These are phyloP conservation scores for Zasmidium cellare DNA, from an alignment of 2,329 filamentous ascomycete species.

Conservation along the genomic window DNA sequence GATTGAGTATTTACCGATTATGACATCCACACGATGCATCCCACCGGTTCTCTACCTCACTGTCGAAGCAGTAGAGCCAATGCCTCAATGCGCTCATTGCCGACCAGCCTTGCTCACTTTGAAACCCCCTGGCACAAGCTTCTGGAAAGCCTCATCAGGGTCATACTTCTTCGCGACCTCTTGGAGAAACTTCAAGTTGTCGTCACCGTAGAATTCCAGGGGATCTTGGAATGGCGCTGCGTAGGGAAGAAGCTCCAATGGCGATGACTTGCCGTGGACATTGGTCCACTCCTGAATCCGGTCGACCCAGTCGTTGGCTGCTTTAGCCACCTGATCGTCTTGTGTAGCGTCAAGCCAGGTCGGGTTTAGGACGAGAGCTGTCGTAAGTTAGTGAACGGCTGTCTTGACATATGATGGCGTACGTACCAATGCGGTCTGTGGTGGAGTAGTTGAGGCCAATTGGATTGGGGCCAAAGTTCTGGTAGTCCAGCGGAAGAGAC, in stretches of 20 bases:
- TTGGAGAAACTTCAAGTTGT: slow-evolving; percentile 9
- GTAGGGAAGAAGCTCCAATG: not conserved
- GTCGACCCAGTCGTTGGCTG: slow-evolving; percentile 5
- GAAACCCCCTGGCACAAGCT: slow-evolving; percentile 11
- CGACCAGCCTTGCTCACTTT: slow-evolving; percentile 5
- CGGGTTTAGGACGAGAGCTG: slow-evolving; percentile 3
- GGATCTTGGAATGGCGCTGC: slow-evolving; percentile 13
- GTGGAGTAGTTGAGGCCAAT: slow-evolving; percentile 16
- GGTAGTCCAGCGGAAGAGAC: slow-evolving; percentile 7
- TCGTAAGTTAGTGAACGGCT: not conserved
- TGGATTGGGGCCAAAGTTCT: slow-evolving; percentile 3
- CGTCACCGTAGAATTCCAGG: slow-evolving; percentile 13
- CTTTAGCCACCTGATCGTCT: slow-evolving; percentile 4
- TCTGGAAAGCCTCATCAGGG: slow-evolving; percentile 14
- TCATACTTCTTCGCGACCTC: slow-evolving; percentile 16
- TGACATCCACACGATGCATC: no score
- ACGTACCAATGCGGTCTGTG: slow-evolving; percentile 13
- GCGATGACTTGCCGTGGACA: slow-evolving; percentile 1
- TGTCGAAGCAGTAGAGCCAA: no score
- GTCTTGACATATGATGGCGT: not conserved
- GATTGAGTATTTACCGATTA: no score
- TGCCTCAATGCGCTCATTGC: no score
- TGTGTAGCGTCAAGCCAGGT: slow-evolving; percentile 5
- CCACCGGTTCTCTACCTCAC: no score
- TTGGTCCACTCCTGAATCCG: slow-evolving; percentile 6